These are phyloP conservation scores for Beta macrorhiza DNA, from an alignment of 179 eudicot species.

Conservation along the genomic window DNA sequence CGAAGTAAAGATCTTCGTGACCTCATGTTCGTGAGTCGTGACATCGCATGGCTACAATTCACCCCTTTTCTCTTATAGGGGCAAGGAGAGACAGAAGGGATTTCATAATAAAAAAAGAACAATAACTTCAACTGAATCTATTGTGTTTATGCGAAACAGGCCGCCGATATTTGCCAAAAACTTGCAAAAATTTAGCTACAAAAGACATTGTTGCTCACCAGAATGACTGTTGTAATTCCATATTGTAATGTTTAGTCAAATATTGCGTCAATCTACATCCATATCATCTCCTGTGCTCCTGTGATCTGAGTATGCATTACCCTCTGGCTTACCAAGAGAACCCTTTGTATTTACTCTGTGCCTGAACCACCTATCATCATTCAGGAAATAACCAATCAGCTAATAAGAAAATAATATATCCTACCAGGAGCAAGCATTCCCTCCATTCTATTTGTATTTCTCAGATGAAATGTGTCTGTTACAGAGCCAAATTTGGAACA, in stretches of 20 bases:
- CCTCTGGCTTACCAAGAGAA: neutral
- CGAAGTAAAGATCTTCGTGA: neutral
- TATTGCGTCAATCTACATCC: conserved; percentile 43
- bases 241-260: neutral
- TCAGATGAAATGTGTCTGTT: too few species aligned
- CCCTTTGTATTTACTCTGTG: conserved; percentile 39
- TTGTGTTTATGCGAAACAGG: neutral
- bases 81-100: too few species aligned
- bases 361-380: conserved; percentile 56
- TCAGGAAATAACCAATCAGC: conserved; percentile 13
- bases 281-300: conserved; percentile 48
- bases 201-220: conserved; percentile 15
- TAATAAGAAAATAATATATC: neutral
- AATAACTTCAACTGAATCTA: neutral
- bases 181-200: conserved; percentile 1
- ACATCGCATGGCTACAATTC: neutral
- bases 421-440: neutral
- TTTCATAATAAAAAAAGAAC: neutral
- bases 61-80: neutral
- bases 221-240: conserved; percentile 3
- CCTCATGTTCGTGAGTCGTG: neutral
- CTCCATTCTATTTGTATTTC: too few species aligned
- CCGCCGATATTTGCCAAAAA: neutral
- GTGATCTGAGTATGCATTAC: conserved; percentile 29
- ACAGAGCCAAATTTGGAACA: too few species aligned